These are phyloP conservation scores for Dioscorea cayenensis DNA, from an alignment of 116 monocot species.

Conservation along the genomic window DNA sequence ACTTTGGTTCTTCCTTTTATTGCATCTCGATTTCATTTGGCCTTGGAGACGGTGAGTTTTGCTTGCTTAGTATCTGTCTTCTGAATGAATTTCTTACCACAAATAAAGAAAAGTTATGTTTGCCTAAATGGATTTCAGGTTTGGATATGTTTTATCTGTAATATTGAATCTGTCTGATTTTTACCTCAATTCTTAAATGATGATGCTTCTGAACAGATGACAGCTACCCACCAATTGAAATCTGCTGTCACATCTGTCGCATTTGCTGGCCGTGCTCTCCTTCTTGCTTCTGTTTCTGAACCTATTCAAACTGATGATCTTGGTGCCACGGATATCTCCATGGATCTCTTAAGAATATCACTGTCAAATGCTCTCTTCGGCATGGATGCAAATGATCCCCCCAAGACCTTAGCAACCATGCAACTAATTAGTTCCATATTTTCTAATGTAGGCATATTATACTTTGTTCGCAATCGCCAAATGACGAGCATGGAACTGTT, in stretches of 20 bases:
- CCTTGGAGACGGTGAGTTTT: conserved; percentile 84
- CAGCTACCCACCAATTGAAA: conserved; percentile 98
- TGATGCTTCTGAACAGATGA: conserved; percentile 43
- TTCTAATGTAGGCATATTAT: conserved; percentile 71
- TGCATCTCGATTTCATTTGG: conserved; percentile 76
- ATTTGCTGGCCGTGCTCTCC: conserved; percentile 67
- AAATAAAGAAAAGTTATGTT: too few species aligned
- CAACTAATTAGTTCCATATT: conserved; percentile 91
- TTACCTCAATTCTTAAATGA: too few species aligned
- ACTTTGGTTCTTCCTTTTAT: conserved; percentile 92
- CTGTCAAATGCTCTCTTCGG: conserved; percentile 95
- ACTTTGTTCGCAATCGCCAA: background rate
- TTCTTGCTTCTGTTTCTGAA: conserved; percentile 52
- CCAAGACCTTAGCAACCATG: conserved; percentile 96
- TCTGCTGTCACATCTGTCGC: conserved; percentile 89
- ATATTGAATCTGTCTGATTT: background rate
- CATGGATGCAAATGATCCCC: conserved; percentile 99
- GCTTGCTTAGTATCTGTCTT: conserved; percentile 5
- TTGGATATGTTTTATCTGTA: background rate
- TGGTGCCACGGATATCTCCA: conserved; percentile 21
- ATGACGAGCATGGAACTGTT: conserved; percentile 4
- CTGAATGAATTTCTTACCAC: background rate
- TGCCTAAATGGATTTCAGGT: too few species aligned
- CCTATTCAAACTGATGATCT: conserved; percentile 19
- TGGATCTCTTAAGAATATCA: conserved; percentile 55